These are phyloP conservation scores for Singerocomus inundabilis DNA, from an alignment of 1,284 basidiomycete species.

Conservation along the genomic window DNA sequence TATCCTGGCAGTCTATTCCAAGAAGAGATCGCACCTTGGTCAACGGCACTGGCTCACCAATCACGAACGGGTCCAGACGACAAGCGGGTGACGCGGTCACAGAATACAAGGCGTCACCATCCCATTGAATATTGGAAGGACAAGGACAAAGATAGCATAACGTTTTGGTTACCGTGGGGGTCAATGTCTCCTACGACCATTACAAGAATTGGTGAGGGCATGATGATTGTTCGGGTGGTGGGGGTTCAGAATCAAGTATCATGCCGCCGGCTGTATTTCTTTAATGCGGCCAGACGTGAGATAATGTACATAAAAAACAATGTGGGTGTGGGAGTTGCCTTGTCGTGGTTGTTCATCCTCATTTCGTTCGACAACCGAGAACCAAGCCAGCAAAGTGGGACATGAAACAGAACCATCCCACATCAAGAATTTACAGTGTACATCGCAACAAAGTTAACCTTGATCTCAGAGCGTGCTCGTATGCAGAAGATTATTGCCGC, in stretches of 20 bases:
- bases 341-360: no score
- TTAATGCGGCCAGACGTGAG: conserved; percentile 7
- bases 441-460: no score
- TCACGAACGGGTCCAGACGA: conserved; percentile 2
- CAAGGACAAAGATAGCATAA: neutral
- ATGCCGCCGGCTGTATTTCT: neutral
- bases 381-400: no score
- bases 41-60: neutral
- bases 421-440: no score
- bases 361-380: no score
- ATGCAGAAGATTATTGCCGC: no score
- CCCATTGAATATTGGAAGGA: neutral
- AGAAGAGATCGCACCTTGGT: neutral
- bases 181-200: neutral
- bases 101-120: conserved; percentile 22
- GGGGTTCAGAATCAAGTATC: conserved; percentile 7
- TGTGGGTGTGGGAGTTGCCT: no score
- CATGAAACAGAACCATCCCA: no score
- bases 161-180: neutral
- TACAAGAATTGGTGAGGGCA: neutral
- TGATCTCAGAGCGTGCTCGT: no score
- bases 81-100: neutral
- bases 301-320: conserved; percentile 7
- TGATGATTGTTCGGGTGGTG: conserved; percentile 7
- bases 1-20: neutral